A percentile compares a stretch with the other conserved stretches of the same genome.
Evolutionary conservation across 208 protist genomes (phyloP).

Genomic region (Zelonia costaricensis): DNA sequence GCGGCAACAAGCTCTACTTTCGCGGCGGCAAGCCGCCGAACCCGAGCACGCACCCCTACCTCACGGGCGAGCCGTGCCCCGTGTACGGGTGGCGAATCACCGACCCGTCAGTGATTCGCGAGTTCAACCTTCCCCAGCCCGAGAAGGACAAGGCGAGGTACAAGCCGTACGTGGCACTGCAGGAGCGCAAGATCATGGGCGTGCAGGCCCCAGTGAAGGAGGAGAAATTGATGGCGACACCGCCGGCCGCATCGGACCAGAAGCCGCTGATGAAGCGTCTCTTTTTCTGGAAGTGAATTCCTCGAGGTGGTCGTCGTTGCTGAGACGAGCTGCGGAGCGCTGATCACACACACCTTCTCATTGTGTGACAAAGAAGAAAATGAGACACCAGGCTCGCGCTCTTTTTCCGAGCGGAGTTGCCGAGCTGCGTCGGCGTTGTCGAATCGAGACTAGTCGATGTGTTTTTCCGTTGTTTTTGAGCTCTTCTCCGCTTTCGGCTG

Average conservation of each 20-base stretch:
- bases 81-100: constrained; percentile 89
- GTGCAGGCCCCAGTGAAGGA: constrained; percentile 21
- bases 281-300: constrained; percentile 86
- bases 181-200: constrained; percentile 85
- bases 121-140: constrained; percentile 77
- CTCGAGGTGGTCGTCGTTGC: background rate
- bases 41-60: constrained; percentile 84
- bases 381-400: background rate
- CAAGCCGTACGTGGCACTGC: constrained; percentile 88
- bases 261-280: constrained; percentile 88
- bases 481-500: too few species aligned
- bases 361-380: background rate
- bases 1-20: constrained; percentile 88
- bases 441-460: too few species aligned
- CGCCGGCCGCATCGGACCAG: constrained; percentile 16
- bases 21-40: constrained; percentile 89
- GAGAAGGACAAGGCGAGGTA: constrained; percentile 77
- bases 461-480: too few species aligned
- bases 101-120: constrained; percentile 74
- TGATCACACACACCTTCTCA: background rate
- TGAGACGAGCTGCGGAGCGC: too few species aligned
- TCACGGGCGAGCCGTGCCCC: constrained; percentile 90
- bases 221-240: background rate
- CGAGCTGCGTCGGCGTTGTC: too few species aligned
- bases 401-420: too few species aligned